Base-by-base conservation (phyloP, 2,329 filamentous ascomycete species). In the Fusarium sp. region DNA sequence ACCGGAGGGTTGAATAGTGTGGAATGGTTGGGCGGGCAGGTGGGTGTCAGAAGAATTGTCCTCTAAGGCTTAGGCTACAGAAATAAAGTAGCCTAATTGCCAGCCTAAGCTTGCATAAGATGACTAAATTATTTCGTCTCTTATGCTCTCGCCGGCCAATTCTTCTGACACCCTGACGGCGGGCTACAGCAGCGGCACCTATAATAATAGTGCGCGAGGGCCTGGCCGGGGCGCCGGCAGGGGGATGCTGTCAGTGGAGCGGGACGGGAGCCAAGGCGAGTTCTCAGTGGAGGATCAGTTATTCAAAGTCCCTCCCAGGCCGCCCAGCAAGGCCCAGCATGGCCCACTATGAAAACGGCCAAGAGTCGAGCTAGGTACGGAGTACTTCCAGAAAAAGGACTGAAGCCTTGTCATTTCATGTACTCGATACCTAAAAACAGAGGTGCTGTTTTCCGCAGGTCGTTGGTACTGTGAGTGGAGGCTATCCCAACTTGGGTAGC, bases 191-290 rank as follows among this genome's bases (percentile, higher is more conserved):
- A 50, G 63, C 61, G 55, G 62, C 57, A 48, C 51, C 66, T 54
- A 57, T 58, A 55, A 48, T 45, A 47, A 59, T 63, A 71, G 68
- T 55, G 51, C 63, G 43, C 40, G 63, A 68, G 42, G 43, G 63
- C 51, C 45, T 56, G 51, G 59, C 59, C 21, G 23, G 59, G 50
- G 37, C 27, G 27, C 45, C 45, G 42, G 50, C 59, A 62, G 56
- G 66, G 66, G 62, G 63, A 42, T 68, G 59, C 68, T 70, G 68
- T 71, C 63, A 70, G 67, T 70, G 67, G 67, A 69, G 63, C 64
- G 63, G 66, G 66, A 68, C 59, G 66, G 66, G 46, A 68, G 67
- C 21, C 63, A 63, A 64, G 58, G 23, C 58, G 55, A 47, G 18
- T 47, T 65, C 55, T 71, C 63, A 71, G 63, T 70, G 68, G 68